A percentile compares a stretch with the other conserved stretches of the same genome.
Conservation (phyloP, 1,284 basidiomycete species). For the Anthracocystis panici-leucophaei region DNA sequence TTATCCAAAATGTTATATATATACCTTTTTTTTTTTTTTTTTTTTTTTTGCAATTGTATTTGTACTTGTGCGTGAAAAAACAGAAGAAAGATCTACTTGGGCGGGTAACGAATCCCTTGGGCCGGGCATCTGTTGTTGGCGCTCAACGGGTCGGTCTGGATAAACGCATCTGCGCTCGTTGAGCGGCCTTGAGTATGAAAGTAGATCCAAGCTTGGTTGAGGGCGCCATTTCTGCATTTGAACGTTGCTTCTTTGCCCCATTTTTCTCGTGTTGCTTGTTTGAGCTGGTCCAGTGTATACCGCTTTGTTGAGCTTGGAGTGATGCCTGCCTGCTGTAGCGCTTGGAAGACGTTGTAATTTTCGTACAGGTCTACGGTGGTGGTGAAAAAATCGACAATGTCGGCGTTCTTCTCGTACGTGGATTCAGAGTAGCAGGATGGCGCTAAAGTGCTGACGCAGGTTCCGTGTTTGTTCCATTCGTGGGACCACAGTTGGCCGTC, state of each 20-base stretch:
- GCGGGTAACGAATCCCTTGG: constrained; percentile 35
- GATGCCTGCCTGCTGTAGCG: constrained; percentile 36
- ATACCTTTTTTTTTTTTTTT: too few species aligned
- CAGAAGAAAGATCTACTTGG: constrained; percentile 29
- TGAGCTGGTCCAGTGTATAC: constrained; percentile 36
- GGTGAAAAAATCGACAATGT: constrained; percentile 55
- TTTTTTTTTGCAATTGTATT: constrained; percentile 7
- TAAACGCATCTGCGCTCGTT: constrained; percentile 31
- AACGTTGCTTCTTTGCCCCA: constrained; percentile 42
- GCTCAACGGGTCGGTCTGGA: constrained; percentile 28
- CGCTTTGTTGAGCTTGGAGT: constrained; percentile 15
- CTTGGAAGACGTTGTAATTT: constrained; percentile 37
- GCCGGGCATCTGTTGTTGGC: constrained; percentile 41
- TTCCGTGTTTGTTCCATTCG: constrained; percentile 56
- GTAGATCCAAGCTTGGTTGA: constrained; percentile 52
- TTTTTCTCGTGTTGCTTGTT: constrained; percentile 14
- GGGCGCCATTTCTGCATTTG: constrained; percentile 32
- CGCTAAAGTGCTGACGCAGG: constrained; percentile 48
- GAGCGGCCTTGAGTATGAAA: constrained; percentile 38
- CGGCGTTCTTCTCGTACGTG: constrained; percentile 21
- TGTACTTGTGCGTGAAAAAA: constrained; percentile 9
- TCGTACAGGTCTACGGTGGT: constrained; percentile 37
- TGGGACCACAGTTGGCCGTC: constrained; percentile 47
- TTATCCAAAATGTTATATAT: constrained; percentile 5
- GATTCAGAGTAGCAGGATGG: constrained; percentile 44